phyloP scores from a whole-genome alignment of 306 rosid genomes.

The Sicyos edulis region DNA sequence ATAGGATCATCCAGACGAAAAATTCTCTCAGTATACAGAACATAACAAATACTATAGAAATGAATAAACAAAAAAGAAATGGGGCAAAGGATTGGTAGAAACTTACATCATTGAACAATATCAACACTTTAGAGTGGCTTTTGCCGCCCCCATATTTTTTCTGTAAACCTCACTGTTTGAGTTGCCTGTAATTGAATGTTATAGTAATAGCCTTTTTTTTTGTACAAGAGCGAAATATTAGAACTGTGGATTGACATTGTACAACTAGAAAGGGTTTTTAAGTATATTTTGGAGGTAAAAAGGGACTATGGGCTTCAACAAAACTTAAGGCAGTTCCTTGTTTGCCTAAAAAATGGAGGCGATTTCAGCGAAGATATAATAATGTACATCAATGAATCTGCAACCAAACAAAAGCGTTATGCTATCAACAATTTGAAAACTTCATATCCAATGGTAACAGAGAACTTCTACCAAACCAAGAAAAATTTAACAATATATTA shows the following conservation, averaged over 20 bases:
- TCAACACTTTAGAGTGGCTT: background rate
- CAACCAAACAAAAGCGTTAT: background rate
- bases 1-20: background rate
- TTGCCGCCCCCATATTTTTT: background rate
- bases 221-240: constrained; percentile 9
- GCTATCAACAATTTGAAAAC: background rate
- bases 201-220: background rate
- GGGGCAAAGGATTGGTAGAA: background rate
- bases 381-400: constrained; percentile 14
- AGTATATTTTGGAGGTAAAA: constrained; percentile 6
- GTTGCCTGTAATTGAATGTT: background rate
- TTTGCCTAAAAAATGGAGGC: constrained; percentile 14
- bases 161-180: background rate
- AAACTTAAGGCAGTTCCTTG: constrained; percentile 19
- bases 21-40: background rate
- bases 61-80: background rate
- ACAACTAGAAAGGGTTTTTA: background rate
- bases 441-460: background rate
- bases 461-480: background rate
- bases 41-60: too few species aligned
- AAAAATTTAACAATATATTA: too few species aligned
- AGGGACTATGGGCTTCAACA: background rate
- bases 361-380: constrained; percentile 10
- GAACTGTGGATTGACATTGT: background rate
- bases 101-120: constrained; percentile 3